Base-by-base conservation (phyloP, 2,329 filamentous ascomycete species). In the Lasiodiplodia theobromae region DNA sequence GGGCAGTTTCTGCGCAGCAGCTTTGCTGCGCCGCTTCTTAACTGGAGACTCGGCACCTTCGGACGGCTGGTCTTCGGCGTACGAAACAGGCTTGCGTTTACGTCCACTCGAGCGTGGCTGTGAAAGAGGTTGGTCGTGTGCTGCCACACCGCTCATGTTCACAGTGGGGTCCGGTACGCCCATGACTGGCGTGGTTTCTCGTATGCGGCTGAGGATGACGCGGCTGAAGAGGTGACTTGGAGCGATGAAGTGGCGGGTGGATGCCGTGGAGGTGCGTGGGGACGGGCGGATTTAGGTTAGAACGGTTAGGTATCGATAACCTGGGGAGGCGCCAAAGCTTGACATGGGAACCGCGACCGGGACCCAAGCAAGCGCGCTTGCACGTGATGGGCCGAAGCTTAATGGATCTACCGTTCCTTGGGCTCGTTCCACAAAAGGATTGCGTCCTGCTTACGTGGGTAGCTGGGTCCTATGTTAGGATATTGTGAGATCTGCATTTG, bases 221-320 rank as follows among this genome's bases (percentile, higher is more conserved):
- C 53, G 65, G 40, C 54, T 31, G 34, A n/a, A 37, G 38, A 58
- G 53, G 65, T 58, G 54, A 67, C 44, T 21, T 51, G 28, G 44
- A 37, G 40, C 21, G 54, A 58, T 67, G 65, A 67, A 58, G 65
- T 60, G 60, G 60, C 40, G 44, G 38, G 65, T 67, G 54, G 65
- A 67, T 44, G 53, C 38, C 28, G 64, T 67, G 65, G 53, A 58
- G 53, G 21, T 31, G 63, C 40, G 23, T 47, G 52, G 63, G 51
- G 51, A 52, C 47, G 40, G 58, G 21, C 16, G 25, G 62, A 38
- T 65, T 62, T 62, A 62, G 57, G 57, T 62, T 34, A 34, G 31
- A 34, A 34, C 31, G 31, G 31, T 34, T 21, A 47, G 44, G 44
- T 47, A 64, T 64, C 51, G 64, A 56, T 56, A 66, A 34, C 31